Percentiles rank a stretch among this genome's conserved stretches.
These are phyloP conservation scores for Toxoplasma gondii DNA, from an alignment of 169 alveolate species.

Conservation along the genomic window DNA sequence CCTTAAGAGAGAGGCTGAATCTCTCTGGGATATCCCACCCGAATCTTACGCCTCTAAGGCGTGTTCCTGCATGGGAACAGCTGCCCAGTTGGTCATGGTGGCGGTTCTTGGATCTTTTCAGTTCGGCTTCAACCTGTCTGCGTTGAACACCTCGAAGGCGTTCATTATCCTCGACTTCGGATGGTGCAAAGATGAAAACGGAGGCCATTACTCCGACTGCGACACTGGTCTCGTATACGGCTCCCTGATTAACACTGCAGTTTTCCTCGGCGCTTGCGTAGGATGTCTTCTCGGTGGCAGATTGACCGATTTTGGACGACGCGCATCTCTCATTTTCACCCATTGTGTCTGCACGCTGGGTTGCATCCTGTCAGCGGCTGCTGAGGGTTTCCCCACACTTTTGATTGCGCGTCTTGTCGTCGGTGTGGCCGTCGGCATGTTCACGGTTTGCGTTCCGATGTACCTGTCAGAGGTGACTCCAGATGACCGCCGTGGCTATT, in stretches of 20 bases:
- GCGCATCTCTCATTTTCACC: slow-evolving; percentile 55
- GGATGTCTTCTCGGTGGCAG: slow-evolving; percentile 70
- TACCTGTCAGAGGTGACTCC: slow-evolving; percentile 85
- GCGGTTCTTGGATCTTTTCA: slow-evolving; percentile 69
- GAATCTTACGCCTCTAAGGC: slow-evolving; percentile 20
- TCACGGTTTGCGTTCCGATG: slow-evolving; percentile 83
- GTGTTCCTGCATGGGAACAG: slow-evolving; percentile 38
- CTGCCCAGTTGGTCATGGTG: slow-evolving; percentile 62
- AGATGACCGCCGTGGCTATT: slow-evolving; percentile 79
- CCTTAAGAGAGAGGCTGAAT: slow-evolving; percentile 53
- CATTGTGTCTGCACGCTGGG: slow-evolving; percentile 53
- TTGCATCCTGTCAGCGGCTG: slow-evolving; percentile 56
- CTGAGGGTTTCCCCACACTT: slow-evolving; percentile 70
- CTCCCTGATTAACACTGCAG: slow-evolving; percentile 60
- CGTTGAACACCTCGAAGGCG: slow-evolving; percentile 67
- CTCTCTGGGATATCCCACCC: slow-evolving; percentile 65
- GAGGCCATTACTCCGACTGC: slow-evolving; percentile 52
- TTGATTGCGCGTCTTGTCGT: slow-evolving; percentile 79
- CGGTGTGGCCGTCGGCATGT: slow-evolving; percentile 85
- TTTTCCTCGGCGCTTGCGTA: slow-evolving; percentile 59
- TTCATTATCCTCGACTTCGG: slow-evolving; percentile 63
- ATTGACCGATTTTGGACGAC: slow-evolving; percentile 62
- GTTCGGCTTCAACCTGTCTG: slow-evolving; percentile 69
- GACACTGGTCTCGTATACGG: slow-evolving; percentile 58
- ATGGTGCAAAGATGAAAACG: slow-evolving; percentile 64